Conservation (phyloP, 1,139 yeast species). For the Pichiaceae sp. region DNA sequence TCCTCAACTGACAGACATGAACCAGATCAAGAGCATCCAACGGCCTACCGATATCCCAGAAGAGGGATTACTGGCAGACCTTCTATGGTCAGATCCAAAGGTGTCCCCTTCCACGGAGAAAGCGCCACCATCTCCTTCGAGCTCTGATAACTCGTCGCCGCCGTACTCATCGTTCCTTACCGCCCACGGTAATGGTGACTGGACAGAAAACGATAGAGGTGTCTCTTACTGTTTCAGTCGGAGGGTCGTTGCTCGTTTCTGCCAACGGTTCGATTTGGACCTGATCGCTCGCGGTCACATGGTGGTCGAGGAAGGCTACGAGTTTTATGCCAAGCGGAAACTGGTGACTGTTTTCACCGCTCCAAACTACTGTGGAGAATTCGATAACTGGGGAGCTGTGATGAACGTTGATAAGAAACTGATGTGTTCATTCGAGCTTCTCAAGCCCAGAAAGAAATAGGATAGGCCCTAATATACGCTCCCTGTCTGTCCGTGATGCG, state of each 20-base stretch:
- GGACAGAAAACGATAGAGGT: conserved; percentile 84
- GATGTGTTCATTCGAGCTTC: conserved; percentile 74
- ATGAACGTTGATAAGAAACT: conserved; percentile 73
- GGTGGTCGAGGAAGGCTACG: conserved; percentile 93
- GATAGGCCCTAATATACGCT: too few species aligned
- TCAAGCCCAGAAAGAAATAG: conserved; percentile 18
- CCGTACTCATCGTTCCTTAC: conserved; percentile 1
- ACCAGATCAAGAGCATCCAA: conserved; percentile 60
- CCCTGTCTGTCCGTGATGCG: too few species aligned
- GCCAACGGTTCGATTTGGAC: conserved; percentile 65
- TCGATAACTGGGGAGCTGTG: conserved; percentile 85
- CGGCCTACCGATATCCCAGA: conserved; percentile 89
- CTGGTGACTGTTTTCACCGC: conserved; percentile 82
- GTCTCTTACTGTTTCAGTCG: conserved; percentile 78
- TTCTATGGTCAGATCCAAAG: conserved; percentile 87
- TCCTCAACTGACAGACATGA: conserved; percentile 58
- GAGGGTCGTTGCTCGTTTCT: conserved; percentile 64
- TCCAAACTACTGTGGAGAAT: conserved; percentile 88
- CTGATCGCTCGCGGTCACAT: conserved; percentile 80
- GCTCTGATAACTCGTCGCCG: conserved; percentile 1
- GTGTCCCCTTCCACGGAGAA: conserved; percentile 19
- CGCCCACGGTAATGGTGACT: conserved; percentile 27
- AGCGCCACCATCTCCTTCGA: not conserved
- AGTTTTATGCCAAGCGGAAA: conserved; percentile 68
- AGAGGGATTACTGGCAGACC: conserved; percentile 69